phyloP scores from a whole-genome alignment of 805 yeast species.

The Wickerhamiella spandovensis region DNA sequence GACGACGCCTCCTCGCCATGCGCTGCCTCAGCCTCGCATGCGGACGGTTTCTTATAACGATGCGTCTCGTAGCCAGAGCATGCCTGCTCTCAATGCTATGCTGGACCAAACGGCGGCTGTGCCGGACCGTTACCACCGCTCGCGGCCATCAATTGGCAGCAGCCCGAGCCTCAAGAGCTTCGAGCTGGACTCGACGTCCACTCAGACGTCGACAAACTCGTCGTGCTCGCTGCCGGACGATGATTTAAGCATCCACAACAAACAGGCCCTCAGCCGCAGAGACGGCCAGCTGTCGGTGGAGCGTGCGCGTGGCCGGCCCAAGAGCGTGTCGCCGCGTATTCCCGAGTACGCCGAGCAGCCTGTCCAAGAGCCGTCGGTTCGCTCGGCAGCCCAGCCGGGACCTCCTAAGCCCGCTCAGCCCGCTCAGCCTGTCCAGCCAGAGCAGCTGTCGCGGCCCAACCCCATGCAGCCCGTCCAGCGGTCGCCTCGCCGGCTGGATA shows the following conservation, averaged over 20 bases:
- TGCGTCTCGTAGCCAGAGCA: neutral
- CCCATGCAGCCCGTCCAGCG: neutral
- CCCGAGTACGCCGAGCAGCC: neutral
- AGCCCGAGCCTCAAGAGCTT: conserved; percentile 6
- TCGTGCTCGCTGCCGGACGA: conserved; percentile 6
- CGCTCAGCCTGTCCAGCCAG: too few species aligned
- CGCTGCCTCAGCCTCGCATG: neutral
- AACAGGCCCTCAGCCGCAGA: neutral
- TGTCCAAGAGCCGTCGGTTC: neutral
- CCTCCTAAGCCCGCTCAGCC: too few species aligned
- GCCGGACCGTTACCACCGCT: conserved; percentile 11
- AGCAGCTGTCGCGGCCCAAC: too few species aligned
- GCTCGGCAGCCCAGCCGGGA: too few species aligned
- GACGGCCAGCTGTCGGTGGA: neutral
- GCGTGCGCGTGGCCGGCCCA: neutral
- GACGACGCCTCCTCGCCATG: neutral
- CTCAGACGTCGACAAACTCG: conserved; percentile 8
- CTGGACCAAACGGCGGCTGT: conserved; percentile 1
- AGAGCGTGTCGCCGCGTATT: neutral
- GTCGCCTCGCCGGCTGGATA: neutral
- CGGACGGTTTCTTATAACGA: conserved; percentile 1
- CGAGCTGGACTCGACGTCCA: conserved; percentile 9
- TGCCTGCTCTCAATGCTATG: neutral
- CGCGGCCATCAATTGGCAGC: conserved; percentile 2
- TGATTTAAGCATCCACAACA: neutral